A percentile compares a stretch with the other conserved stretches of the same genome.
Evolutionary conservation across 75 land plant species (phyloP).

Genomic region (Cupressus sempervirens): DNA sequence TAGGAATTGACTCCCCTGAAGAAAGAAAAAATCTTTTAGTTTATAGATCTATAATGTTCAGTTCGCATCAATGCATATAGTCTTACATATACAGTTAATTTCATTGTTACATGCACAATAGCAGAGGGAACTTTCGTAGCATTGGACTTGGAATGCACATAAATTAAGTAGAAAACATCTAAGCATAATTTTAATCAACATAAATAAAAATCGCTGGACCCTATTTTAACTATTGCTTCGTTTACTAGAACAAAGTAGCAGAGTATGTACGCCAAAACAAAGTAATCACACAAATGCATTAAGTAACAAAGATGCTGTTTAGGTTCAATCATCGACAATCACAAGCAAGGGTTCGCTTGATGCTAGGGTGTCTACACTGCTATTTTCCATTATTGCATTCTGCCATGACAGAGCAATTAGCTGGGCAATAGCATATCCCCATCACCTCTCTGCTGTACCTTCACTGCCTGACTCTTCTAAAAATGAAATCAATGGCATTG

Average conservation of each 20-base stretch:
- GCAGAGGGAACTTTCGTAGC: background rate
- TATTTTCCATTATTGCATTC: too few species aligned
- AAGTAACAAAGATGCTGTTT: background rate
- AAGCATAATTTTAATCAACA: background rate
- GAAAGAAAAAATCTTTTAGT: background rate
- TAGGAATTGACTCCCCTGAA: conserved; percentile 97
- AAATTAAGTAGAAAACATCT: background rate
- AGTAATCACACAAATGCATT: background rate
- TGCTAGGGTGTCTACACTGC: too few species aligned
- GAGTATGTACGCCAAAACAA: background rate
- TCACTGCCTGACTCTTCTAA: too few species aligned
- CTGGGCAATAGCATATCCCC: too few species aligned
- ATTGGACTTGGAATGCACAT: background rate
- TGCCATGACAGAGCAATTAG: too few species aligned
- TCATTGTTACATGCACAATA: background rate
- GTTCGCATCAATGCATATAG: background rate
- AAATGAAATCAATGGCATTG: too few species aligned
- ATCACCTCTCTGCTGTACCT: too few species aligned
- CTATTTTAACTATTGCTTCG: background rate
- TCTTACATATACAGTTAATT: background rate
- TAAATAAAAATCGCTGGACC: background rate
- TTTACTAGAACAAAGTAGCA: background rate
- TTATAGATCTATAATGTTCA: background rate
- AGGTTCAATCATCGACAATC: too few species aligned
- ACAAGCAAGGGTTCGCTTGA: too few species aligned